These are phyloP conservation scores for Hyphopichia burtonii DNA, from an alignment of 1,139 yeast genomes.

Conservation along the genomic window DNA sequence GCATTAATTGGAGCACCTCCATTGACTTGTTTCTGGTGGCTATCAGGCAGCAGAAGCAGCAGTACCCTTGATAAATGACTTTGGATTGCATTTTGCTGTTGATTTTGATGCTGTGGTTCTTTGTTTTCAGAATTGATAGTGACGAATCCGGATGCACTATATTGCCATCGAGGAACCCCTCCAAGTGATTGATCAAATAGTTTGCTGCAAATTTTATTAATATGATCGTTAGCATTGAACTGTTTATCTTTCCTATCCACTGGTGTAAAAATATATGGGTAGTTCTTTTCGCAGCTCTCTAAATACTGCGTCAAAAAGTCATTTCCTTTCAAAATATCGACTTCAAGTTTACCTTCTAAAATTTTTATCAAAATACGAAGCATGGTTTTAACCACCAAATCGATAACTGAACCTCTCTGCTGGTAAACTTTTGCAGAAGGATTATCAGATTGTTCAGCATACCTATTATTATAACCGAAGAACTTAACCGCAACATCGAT, in stretches of 20 bases:
- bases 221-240: background rate
- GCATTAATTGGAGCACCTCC: too few relatives aligned
- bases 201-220: background rate
- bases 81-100: too few relatives aligned
- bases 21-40: too few relatives aligned
- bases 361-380: slow-evolving; percentile 23
- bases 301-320: slow-evolving; percentile 23
- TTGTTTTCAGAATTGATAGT: background rate
- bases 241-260: background rate
- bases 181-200: background rate
- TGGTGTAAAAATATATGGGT: slow-evolving; percentile 23
- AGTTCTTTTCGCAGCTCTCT: slow-evolving; percentile 16
- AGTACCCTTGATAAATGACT: too few relatives aligned
- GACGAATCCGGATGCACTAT: background rate
- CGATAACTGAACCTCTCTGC: slow-evolving; percentile 23
- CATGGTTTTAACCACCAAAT: slow-evolving; percentile 21
- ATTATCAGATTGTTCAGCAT: slow-evolving; percentile 11
- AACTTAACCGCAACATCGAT: slow-evolving; percentile 26
- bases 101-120: background rate
- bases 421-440: slow-evolving; percentile 12
- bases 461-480: slow-evolving; percentile 13
- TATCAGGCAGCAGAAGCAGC: too few relatives aligned
- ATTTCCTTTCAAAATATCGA: slow-evolving; percentile 13
- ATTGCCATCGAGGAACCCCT: background rate
- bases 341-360: slow-evolving; percentile 20